phyloP scores from a whole-genome alignment of 495 filamentous ascomycete species.

The Neurospora sp. region DNA sequence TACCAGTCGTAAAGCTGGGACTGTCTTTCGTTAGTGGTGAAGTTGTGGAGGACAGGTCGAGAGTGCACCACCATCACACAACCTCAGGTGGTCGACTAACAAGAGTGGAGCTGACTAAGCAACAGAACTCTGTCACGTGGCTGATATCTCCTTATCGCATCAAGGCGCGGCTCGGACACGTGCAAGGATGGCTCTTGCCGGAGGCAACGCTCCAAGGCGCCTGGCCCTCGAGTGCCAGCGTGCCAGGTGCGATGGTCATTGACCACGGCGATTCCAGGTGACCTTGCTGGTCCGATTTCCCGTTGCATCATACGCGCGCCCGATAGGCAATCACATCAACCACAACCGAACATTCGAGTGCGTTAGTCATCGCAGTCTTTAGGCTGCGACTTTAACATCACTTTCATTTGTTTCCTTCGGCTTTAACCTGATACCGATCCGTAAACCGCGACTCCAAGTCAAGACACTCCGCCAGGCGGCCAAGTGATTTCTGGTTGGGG shows the following conservation, averaged over 20 bases:
- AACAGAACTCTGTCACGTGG: background rate
- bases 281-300: constrained; percentile 6
- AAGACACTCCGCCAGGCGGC: background rate
- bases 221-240: background rate
- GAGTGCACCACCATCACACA: background rate
- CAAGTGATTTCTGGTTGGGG: background rate
- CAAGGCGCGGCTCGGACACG: background rate
- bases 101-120: background rate
- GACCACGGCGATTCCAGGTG: background rate
- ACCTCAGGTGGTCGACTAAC: too few species aligned
- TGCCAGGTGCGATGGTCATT: background rate
- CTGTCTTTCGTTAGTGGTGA: background rate
- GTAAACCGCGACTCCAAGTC: background rate
- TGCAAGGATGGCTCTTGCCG: background rate
- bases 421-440: background rate
- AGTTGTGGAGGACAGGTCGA: background rate
- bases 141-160: background rate
- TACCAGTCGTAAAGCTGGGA: background rate
- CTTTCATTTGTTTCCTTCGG: background rate
- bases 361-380: background rate
- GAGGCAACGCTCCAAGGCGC: background rate
- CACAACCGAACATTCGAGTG: constrained; percentile 1
- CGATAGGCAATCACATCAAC: constrained; percentile 15
- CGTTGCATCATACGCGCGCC: constrained; percentile 17
- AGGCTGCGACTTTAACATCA: background rate